Percentiles rank a stretch among this genome's conserved stretches.
Conservation (phyloP, 169 alveolate species). For the Theileria equi region DNA sequence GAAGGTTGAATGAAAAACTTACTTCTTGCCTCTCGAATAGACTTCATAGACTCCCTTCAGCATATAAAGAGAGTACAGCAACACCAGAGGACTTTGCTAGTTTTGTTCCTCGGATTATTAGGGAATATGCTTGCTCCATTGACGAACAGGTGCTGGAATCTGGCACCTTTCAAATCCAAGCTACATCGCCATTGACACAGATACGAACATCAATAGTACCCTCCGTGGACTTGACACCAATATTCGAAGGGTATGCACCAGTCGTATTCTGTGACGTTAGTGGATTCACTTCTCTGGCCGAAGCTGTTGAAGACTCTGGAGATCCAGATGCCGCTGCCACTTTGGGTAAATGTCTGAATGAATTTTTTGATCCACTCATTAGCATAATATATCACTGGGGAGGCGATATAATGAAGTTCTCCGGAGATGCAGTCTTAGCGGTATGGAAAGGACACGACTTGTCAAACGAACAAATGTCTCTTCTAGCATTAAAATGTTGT, state of each 20-base stretch:
- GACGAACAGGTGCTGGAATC: not conserved
- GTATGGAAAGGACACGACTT: conserved; percentile 34
- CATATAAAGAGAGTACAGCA: conserved; percentile 6
- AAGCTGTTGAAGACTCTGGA: conserved; percentile 64
- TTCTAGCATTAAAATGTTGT: conserved; percentile 69
- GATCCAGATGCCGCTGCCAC: conserved; percentile 79
- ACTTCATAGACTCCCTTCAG: conserved; percentile 1
- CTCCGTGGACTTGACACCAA: too few species aligned
- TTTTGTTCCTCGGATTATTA: conserved; percentile 19
- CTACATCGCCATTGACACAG: too few species aligned
- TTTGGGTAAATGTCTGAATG: conserved; percentile 75
- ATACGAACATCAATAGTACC: not conserved
- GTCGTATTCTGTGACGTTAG: conserved; percentile 77
- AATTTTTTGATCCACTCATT: conserved; percentile 77
- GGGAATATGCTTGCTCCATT: conserved; percentile 11
- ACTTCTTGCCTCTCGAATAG: not conserved
- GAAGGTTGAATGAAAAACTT: conserved; percentile 38
- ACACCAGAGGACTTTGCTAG: conserved; percentile 4
- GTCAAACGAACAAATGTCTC: conserved; percentile 6
- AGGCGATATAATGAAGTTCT: conserved; percentile 85
- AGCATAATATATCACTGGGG: conserved; percentile 80
- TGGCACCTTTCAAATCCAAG: conserved; percentile 3
- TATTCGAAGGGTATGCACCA: conserved; percentile 44
- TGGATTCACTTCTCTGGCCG: conserved; percentile 80
- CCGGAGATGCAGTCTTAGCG: conserved; percentile 84